Evolutionary conservation across 2,329 filamentous ascomycete species (phyloP), one percentile per base, ranked within the genome.

Genomic region (Penicillium sp.): DNA sequence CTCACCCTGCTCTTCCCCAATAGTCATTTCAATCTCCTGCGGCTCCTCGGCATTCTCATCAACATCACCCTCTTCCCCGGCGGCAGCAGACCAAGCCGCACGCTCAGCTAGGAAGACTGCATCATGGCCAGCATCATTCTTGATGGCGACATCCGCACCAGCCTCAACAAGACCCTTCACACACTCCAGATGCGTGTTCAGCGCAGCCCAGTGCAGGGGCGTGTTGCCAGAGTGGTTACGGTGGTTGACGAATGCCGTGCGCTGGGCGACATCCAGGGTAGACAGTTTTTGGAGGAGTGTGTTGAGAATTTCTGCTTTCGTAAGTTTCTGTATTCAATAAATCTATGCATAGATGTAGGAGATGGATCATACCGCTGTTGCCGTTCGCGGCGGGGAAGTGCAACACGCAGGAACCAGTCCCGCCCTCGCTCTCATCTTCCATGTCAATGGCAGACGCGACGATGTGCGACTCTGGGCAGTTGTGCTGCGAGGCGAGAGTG

Each of bases 301-400:
- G 55, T 75, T 80, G 11, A 86, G 75, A 13, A 83, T 81, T 72
- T 82, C 80, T 81, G 25, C 26, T n/a, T 13, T 16, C 4, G 48
- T 67, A 40, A 67, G 58, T 35, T 53, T 30, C 19, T 2, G 26
- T 16, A 6, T 35, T 37, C n/a, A 22, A 19, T 6, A 49, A 6
- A 37, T 37, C 13, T 4, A 37, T 14, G 1, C 35, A 37, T 14
- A 6, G 4, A 14, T 5, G 6, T 4, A 5, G 3, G 33, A 35
- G 35, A 37, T 37, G 11, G 37, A 1, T 76, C 81, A 70, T 84
- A 93, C 92, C 90, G 62, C 86, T 72, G 73, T 97, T 89, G 1
- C 94, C 94, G 74, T 99, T 99, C 28, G 92, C 95, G 26, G 92
- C 88, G 7, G 93, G 92, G 86, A 96, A 97, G 79, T 99, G 95